Conservation (phyloP, 2,329 filamentous ascomycete genomes). For the Cytospora piceae region DNA sequence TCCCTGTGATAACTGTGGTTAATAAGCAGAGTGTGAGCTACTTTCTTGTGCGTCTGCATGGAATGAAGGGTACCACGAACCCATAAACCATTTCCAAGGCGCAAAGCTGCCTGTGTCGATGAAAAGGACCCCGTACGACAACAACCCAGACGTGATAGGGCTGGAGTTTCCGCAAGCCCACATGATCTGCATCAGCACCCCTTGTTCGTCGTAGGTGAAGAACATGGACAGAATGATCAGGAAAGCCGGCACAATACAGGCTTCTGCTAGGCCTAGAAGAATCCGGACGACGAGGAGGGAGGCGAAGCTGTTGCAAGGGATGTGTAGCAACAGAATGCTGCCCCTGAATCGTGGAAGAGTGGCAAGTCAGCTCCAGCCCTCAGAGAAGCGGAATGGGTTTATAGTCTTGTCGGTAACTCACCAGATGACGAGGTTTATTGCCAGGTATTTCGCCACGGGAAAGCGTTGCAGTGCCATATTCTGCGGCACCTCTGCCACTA, state of each 20-base stretch:
- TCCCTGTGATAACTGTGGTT: constrained; percentile 31
- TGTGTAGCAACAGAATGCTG: constrained; percentile 38
- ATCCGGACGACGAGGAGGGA: constrained; percentile 38
- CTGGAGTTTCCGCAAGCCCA: constrained; percentile 44
- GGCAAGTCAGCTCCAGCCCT: background rate
- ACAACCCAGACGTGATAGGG: constrained; percentile 39
- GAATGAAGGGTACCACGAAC: constrained; percentile 26
- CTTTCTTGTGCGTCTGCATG: background rate
- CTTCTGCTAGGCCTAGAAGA: constrained; percentile 37
- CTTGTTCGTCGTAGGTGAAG: constrained; percentile 43
- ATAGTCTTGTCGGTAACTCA: constrained; percentile 10
- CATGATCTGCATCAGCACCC: constrained; percentile 43
- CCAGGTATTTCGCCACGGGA: constrained; percentile 21
- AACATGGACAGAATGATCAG: constrained; percentile 41
- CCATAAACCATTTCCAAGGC: constrained; percentile 46
- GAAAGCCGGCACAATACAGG: constrained; percentile 34
- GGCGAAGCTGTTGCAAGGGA: constrained; percentile 35
- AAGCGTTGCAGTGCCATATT: constrained; percentile 29
- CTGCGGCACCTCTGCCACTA: constrained; percentile 27
- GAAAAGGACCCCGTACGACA: constrained; percentile 40
- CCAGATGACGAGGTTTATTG: constrained; percentile 33
- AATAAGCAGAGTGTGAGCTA: background rate
- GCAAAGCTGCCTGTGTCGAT: constrained; percentile 42
- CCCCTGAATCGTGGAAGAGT: constrained; percentile 32
- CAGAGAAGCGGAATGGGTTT: background rate